Base-by-base conservation (phyloP, 495 filamentous ascomycete species). In the Penicillium goetzii region DNA sequence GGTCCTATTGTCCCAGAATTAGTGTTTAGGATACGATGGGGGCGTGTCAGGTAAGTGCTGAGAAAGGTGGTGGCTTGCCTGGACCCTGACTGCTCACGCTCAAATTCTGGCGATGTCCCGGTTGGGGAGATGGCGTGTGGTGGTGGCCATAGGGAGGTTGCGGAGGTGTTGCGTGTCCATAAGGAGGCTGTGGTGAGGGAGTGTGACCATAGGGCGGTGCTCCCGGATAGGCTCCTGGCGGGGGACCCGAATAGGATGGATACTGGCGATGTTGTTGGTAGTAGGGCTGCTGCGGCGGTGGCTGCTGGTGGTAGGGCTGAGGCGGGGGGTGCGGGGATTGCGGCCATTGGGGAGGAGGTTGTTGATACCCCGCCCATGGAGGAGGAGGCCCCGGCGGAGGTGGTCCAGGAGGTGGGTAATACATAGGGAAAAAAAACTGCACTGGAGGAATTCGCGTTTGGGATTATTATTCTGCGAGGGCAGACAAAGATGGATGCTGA, bases 321-420 rank as follows among this genome's bases (percentile, higher is more conserved):
- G 70, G 70, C 55, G 70, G 68, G 67, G 70, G 62, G 59, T 66
- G 58, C n/a, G 64, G 54, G 59, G 60, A 47, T 64, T 60, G 60
- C 63, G 57, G 60, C 62, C 69, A 61, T 58, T 63, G 59, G 56
- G 66, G 49, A 57, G 59, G 60, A 34, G 55, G 36, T 32, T 66
- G 66, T 49, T 69, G 67, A 74, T 72, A 70, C 23, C 72, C 68
- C 4, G 57, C 12, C 71, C 62, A 67, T 21, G 68, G 66, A 45
- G 68, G 62, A 58, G 68, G 63, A 58, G 63, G 64, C 19, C 65
- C 67, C 33, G 62, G 66, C 7, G 64, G 67, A 17, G 68, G 70
- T 36, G 68, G 69, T 52, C 65, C 66, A 32, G 65, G 63, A 53
- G 72, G 61, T 10, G 66, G 69, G 63, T 75, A 69, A 66, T 72